Evolutionary conservation across 345 rosid species (phyloP).

Genomic region (Aethionema arabicum): DNA sequence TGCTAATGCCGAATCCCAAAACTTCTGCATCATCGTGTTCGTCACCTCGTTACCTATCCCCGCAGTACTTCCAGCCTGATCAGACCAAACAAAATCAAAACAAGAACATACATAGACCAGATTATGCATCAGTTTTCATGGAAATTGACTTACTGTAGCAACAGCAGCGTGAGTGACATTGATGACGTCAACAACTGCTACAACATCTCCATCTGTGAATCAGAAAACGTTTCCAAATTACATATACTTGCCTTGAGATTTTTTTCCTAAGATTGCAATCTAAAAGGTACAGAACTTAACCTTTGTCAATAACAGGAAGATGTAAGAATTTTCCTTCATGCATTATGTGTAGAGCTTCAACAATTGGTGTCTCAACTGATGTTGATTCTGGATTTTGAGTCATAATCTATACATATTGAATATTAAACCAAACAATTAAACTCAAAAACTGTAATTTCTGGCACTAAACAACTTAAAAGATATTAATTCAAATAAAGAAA

Average conservation of each 20-base stretch:
- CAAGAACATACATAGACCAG: slow-evolving; percentile 6
- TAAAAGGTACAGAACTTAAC: slow-evolving; percentile 37
- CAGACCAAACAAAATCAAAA: slow-evolving; percentile 18
- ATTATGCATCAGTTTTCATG: too few species aligned
- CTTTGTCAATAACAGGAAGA: slow-evolving; percentile 88
- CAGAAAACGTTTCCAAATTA: slow-evolving; percentile 29
- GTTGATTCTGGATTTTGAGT: slow-evolving; percentile 96
- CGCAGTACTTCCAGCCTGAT: slow-evolving; percentile 70
- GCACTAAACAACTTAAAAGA: background rate
- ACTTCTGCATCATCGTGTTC: slow-evolving; percentile 89
- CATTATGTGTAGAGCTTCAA: slow-evolving; percentile 94
- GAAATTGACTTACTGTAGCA: slow-evolving; percentile 65
- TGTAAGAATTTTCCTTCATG: slow-evolving; percentile 97
- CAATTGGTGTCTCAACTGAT: slow-evolving; percentile 80
- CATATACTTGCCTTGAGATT: slow-evolving; percentile 21
- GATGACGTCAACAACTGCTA: slow-evolving; percentile 84
- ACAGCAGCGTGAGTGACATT: slow-evolving; percentile 95
- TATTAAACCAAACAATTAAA: slow-evolving; percentile 7
- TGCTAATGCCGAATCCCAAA: slow-evolving; percentile 99
- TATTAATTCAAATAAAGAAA: background rate
- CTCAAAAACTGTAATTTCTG: slow-evolving; percentile 5
- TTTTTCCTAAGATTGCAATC: slow-evolving; percentile 11
- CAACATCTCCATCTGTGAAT: slow-evolving; percentile 74
- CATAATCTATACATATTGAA: slow-evolving; percentile 66
- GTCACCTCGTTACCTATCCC: slow-evolving; percentile 75